Evolutionary conservation across 2,329 filamentous ascomycete species (phyloP).

Genomic region (Diaporthe vexans): DNA sequence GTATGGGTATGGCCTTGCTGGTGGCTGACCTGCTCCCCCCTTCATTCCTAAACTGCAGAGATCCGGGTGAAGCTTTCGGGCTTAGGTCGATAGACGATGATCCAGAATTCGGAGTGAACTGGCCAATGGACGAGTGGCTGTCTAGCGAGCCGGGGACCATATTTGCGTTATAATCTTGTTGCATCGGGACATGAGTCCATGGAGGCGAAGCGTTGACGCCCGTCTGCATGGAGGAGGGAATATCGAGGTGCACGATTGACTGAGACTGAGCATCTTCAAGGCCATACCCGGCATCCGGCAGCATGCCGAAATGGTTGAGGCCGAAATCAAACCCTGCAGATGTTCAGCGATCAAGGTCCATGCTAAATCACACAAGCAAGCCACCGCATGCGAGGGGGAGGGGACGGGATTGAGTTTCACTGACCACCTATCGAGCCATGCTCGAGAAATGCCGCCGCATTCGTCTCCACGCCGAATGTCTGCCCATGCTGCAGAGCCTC

Average conservation of each 20-base stretch:
- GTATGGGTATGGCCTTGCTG: conserved; percentile 19
- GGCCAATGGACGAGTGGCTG: conserved; percentile 45
- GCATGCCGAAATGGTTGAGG: conserved; percentile 38
- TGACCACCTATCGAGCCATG: conserved; percentile 7
- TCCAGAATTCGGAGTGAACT: conserved; percentile 13
- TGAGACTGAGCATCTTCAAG: conserved; percentile 44
- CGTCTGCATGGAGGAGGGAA: conserved; percentile 55
- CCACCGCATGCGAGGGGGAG: background rate
- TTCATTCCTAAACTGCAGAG: conserved; percentile 47
- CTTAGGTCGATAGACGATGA: conserved; percentile 40
- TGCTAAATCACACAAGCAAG: background rate
- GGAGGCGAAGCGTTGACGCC: conserved; percentile 47
- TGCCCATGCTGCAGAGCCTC: conserved; percentile 33
- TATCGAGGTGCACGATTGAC: conserved; percentile 50
- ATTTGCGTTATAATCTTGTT: background rate
- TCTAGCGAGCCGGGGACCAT: conserved; percentile 54
- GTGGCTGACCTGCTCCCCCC: conserved; percentile 14
- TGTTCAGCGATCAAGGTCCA: conserved; percentile 48
- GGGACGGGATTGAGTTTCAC: background rate
- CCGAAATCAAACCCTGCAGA: conserved; percentile 51
- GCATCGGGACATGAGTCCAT: conserved; percentile 52
- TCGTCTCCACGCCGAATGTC: background rate
- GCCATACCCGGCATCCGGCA: conserved; percentile 9
- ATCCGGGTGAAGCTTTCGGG: conserved; percentile 45
- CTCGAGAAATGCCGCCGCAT: background rate